Evolutionary conservation across 2,329 filamentous ascomycete species (phyloP), one percentile per base, ranked within the genome.

Genomic region (Neoarthrinium moseri): DNA sequence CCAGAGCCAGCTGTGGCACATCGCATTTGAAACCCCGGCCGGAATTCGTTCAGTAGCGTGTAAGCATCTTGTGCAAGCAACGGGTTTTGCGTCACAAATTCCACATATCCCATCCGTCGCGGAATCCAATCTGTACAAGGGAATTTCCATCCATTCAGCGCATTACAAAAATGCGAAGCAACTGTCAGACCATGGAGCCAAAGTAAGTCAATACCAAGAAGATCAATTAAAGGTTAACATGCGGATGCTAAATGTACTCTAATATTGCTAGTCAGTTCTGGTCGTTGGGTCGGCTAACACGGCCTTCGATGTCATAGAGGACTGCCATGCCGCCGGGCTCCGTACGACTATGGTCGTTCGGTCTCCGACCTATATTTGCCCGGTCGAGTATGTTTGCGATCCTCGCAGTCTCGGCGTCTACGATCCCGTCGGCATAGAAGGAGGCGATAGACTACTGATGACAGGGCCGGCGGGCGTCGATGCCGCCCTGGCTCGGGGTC

Each of bases 211-310:
- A n/a, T n/a, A n/a, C n/a, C 21, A 10, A n/a, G 7, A 24, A 11
- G 7, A 21, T 34, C 20, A 10, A n/a, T 18, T 13, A 34, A 34
- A 12, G 13, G 33, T 46, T 32, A 6, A 17, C 22, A 30, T 18
- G 21, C n/a, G 29, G 12, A 22, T 43, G 17, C 17, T 7, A 4
- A 20, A 27, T 15, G 10, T 3, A 6, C 10, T n/a, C n/a, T n/a
- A n/a, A n/a, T n/a, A n/a, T n/a, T 5, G 15, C 26, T 32, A 49
- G 60, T 58, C 62, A 2, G 64, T 63, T 10, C 35, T 61, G 10
- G 52, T 70, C 6, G 55, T 69, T 24, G 69, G 69, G 15, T 67
- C 69, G 2, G 67, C 65, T n/a, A 72, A 71, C 47, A 68, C 65
- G 2, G 69, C 65, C 5, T 72, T 73, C 40, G 68, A 72, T 52